phyloP scores from a whole-genome alignment of 2,329 filamentous ascomycete species.

The Diaporthe vaccinii region DNA sequence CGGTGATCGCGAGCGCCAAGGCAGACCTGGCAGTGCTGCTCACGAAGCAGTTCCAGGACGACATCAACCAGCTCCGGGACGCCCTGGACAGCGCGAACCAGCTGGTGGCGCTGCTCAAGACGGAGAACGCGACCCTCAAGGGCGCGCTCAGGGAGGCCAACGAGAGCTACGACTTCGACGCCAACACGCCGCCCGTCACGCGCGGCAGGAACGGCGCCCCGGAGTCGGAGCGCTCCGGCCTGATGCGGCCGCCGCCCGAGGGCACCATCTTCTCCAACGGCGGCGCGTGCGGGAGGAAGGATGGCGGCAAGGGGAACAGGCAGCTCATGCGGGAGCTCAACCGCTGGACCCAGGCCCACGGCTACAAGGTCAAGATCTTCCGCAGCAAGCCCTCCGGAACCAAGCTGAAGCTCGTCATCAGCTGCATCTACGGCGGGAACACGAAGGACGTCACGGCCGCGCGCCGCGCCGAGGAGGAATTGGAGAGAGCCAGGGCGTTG shows the following conservation, averaged over 20 bases:
- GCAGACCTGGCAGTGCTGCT: slow-evolving; percentile 38
- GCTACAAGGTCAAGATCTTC: slow-evolving; percentile 39
- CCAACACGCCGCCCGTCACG: slow-evolving; percentile 19
- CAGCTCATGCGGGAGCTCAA: slow-evolving; percentile 38
- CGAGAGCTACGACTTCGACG: slow-evolving; percentile 30
- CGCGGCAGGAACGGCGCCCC: slow-evolving; percentile 6
- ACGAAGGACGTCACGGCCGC: slow-evolving; percentile 1
- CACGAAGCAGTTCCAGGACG: slow-evolving; percentile 39
- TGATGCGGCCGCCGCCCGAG: slow-evolving; percentile 38
- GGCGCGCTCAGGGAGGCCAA: slow-evolving; percentile 19
- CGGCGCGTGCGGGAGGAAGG: slow-evolving; percentile 26
- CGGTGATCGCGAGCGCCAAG: slow-evolving; percentile 34
- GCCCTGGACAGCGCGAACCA: slow-evolving; percentile 36
- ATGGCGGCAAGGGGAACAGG: slow-evolving; percentile 19
- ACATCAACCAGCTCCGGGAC: slow-evolving; percentile 39
- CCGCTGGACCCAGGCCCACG: slow-evolving; percentile 39
- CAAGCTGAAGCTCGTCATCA: slow-evolving; percentile 41
- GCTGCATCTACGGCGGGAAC: slow-evolving; percentile 32
- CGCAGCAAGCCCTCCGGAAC: slow-evolving; percentile 38
- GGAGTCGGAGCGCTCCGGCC: slow-evolving; percentile 17
- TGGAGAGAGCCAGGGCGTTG: slow-evolving; percentile 7
- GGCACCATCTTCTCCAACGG: slow-evolving; percentile 40
- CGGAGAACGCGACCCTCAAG: slow-evolving; percentile 37
- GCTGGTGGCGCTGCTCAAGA: slow-evolving; percentile 33
- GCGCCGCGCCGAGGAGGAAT: slow-evolving; percentile 29